Evolutionary conservation across 257 asterid species (phyloP).

Genomic region (Solanum chilense): DNA sequence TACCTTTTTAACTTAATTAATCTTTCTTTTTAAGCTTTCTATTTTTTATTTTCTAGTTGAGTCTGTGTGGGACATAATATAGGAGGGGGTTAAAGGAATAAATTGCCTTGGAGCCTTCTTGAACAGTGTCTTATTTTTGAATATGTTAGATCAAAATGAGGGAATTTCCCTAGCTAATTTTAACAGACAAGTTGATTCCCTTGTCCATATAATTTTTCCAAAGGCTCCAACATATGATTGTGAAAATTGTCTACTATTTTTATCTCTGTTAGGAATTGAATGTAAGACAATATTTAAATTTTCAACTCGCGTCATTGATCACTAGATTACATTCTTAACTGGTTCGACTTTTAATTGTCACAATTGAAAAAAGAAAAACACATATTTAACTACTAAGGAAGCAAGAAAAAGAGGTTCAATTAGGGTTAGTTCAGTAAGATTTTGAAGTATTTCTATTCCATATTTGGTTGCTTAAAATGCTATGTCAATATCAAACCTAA

Average conservation of each 20-base stretch:
- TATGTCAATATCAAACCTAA: not conserved
- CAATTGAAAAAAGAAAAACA: not conserved
- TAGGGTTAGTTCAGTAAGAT: not conserved
- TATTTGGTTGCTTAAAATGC: not conserved
- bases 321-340: not conserved
- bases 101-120: too few relatives aligned
- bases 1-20: not conserved
- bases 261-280: not conserved
- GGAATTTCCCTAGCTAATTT: too few relatives aligned
- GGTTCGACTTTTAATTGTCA: not conserved
- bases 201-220: not conserved
- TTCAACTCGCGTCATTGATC: not conserved
- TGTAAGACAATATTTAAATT: not conserved
- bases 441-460: too few relatives aligned
- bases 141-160: too few relatives aligned
- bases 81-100: too few relatives aligned
- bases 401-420: not conserved
- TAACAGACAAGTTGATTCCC: too few relatives aligned
- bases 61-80: not conserved
- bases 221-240: not conserved
- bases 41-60: not conserved
- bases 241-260: not conserved
- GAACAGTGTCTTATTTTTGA: too few relatives aligned
- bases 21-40: not conserved
- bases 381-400: not conserved